Evolutionary conservation across 2,329 filamentous ascomycete species (phyloP).

Genomic region (Stagonosporopsis cucurbitacearum): DNA sequence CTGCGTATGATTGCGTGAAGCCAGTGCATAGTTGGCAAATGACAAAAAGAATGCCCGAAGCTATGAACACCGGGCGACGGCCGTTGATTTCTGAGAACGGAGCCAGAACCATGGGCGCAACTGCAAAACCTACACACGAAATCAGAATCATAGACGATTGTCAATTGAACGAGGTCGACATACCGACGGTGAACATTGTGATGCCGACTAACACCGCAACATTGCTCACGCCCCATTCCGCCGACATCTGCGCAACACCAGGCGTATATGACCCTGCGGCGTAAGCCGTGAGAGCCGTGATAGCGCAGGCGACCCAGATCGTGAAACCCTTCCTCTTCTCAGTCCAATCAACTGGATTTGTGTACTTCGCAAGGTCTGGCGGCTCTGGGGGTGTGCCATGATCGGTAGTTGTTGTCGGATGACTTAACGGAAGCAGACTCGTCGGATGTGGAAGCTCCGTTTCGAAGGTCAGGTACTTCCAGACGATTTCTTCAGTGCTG

Average conservation of each 20-base stretch:
- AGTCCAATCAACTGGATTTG: slow-evolving; percentile 77
- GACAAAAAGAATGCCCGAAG: slow-evolving; percentile 74
- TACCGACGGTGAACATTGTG: slow-evolving; percentile 72
- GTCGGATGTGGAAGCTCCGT: slow-evolving; percentile 61
- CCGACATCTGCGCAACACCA: slow-evolving; percentile 68
- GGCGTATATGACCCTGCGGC: slow-evolving; percentile 81
- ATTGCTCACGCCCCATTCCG: slow-evolving; percentile 68
- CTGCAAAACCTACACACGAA: slow-evolving; percentile 68
- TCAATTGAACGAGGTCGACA: background rate
- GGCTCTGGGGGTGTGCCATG: slow-evolving; percentile 58
- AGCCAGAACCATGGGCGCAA: slow-evolving; percentile 86
- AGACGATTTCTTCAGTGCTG: slow-evolving; percentile 52
- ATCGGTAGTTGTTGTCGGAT: slow-evolving; percentile 32
- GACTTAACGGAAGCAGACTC: slow-evolving; percentile 6
- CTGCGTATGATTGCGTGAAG: slow-evolving; percentile 70
- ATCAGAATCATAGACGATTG: background rate
- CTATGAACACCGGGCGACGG: slow-evolving; percentile 80
- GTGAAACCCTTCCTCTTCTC: slow-evolving; percentile 71
- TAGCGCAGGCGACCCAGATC: slow-evolving; percentile 75
- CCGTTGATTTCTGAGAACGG: slow-evolving; percentile 90
- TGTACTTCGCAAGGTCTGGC: slow-evolving; percentile 71
- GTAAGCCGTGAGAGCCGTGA: slow-evolving; percentile 80
- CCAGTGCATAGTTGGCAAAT: slow-evolving; percentile 76
- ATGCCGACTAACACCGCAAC: slow-evolving; percentile 77
- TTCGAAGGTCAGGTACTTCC: slow-evolving; percentile 68